A percentile compares a stretch with the other conserved stretches of the same genome.
Conservation (phyloP, 2,329 filamentous ascomycete genomes). For the Aureobasidium sp. region DNA sequence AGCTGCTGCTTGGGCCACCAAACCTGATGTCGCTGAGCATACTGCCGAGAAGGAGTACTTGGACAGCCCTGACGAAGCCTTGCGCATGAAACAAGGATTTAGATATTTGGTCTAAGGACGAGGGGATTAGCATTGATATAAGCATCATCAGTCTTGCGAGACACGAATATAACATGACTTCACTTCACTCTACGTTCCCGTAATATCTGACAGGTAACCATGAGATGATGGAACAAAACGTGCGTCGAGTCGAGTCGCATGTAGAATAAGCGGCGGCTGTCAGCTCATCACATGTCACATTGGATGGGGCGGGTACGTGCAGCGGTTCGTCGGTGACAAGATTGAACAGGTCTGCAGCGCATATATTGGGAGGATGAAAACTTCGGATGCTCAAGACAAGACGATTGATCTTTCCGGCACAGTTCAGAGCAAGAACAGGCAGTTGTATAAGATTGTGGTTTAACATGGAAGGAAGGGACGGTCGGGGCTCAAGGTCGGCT, state of each 20-base stretch:
- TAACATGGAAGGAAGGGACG: background rate
- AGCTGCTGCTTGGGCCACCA: constrained; percentile 17
- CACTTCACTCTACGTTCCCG: background rate
- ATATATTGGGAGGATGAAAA: background rate
- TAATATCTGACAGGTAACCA: background rate
- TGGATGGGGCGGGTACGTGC: background rate
- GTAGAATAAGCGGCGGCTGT: background rate
- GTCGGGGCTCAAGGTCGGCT: constrained; percentile 2
- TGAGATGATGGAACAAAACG: background rate
- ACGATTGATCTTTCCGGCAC: too few relatives aligned
- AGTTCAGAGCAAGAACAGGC: too few relatives aligned
- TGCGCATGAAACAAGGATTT: constrained; percentile 22
- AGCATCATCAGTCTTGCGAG: background rate
- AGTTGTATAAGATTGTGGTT: background rate
- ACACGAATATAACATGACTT: background rate
- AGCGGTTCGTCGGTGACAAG: background rate
- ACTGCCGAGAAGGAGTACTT: constrained; percentile 16
- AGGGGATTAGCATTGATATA: background rate
- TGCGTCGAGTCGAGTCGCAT: background rate
- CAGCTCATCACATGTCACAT: background rate
- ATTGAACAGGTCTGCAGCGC: background rate
- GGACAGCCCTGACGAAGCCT: constrained; percentile 13
- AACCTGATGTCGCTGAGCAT: constrained; percentile 20
- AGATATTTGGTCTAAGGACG: constrained; percentile 22
- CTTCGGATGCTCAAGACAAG: background rate